Percentiles rank a stretch among this genome's conserved stretches.
Conservation (phyloP, 768 basidiomycete species). For the Hygrocybe coccinea region DNA sequence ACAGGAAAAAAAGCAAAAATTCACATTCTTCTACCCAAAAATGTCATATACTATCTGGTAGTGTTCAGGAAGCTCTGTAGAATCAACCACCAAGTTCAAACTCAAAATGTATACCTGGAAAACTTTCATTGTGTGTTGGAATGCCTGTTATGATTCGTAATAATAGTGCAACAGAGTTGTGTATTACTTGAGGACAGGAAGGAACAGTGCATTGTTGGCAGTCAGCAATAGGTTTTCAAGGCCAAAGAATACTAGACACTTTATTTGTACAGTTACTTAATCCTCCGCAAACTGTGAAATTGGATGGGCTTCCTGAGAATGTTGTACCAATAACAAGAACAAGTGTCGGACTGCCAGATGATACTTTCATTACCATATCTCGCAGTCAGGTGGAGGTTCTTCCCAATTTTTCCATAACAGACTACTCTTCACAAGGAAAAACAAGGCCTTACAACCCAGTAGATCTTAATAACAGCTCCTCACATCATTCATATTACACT, state of each 20-base stretch:
- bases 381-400: slow-evolving; percentile 23
- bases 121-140: slow-evolving; percentile 27
- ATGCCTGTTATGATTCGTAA: slow-evolving; percentile 27
- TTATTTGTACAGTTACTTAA: slow-evolving; percentile 20
- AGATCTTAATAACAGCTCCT: slow-evolving; percentile 16
- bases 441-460: slow-evolving; percentile 25
- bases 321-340: slow-evolving; percentile 22
- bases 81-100: slow-evolving; percentile 2
- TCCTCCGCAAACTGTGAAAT: slow-evolving; percentile 1
- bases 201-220: slow-evolving; percentile 25
- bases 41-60: neutral
- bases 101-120: slow-evolving; percentile 23
- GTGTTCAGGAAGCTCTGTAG: slow-evolving; percentile 8
- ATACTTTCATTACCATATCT: slow-evolving; percentile 11
- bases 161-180: slow-evolving; percentile 28
- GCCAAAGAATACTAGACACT: slow-evolving; percentile 15
- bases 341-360: slow-evolving; percentile 16
- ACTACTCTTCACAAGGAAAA: slow-evolving; percentile 21
- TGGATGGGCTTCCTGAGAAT: slow-evolving; percentile 5
- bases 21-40: neutral
- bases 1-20: neutral
- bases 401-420: slow-evolving; percentile 29
- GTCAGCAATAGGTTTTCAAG: slow-evolving; percentile 8
- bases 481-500: slow-evolving; percentile 17
- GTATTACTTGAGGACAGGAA: slow-evolving; percentile 31